Evolutionary conservation across 1,284 basidiomycete species (phyloP), one percentile per base, ranked within the genome.

Genomic region (Cryptococcus sp.): DNA sequence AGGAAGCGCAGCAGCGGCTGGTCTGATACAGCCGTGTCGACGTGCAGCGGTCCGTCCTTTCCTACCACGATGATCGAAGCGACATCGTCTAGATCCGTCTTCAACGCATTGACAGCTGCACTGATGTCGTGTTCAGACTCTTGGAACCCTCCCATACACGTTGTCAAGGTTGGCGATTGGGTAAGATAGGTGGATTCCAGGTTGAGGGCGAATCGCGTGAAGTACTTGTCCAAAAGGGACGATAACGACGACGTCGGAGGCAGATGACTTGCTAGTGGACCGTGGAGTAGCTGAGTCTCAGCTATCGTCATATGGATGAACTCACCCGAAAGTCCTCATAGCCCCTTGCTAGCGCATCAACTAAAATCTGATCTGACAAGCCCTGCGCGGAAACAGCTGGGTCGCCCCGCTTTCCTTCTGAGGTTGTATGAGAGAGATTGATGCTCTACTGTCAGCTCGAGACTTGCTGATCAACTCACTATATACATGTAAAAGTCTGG

Each of bases 311-410:
- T 23, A 27, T 25, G 40, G 38, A 38, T 3, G 10, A 35, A 65
- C 73, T 55, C 47, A 76, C 74, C 25, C 62, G 51, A 50, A 73
- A 76, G 50, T 76, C 75, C n/a, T 69, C 71, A 40, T 76, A 76
- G 2, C 74, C 75, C 30, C 65, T 52, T 38, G 60, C 45, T 15
- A 77, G 59, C 2, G 51, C 68, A 10, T 68, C 61, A 2, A 75
- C 60, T 6, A 77, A 61, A 57, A 71, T 63, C 22, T 61, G 49
- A 52, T 77, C 74, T 13, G 66, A 62, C 8, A 73, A 20, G 5
- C 65, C 67, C 49, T 72, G 70, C 6, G 65, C 50, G 22, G 60
- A 42, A 10, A 54, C 41, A 3, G 50, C 46, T 11, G 63, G 60
- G 25, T 65, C 60, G 13, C 30, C 45, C 43, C 17, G 51, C 46